Evolutionary conservation across 768 basidiomycete genomes (phyloP), one percentile per base, ranked within the genome.

Genomic region (Mycena epipterygia): DNA sequence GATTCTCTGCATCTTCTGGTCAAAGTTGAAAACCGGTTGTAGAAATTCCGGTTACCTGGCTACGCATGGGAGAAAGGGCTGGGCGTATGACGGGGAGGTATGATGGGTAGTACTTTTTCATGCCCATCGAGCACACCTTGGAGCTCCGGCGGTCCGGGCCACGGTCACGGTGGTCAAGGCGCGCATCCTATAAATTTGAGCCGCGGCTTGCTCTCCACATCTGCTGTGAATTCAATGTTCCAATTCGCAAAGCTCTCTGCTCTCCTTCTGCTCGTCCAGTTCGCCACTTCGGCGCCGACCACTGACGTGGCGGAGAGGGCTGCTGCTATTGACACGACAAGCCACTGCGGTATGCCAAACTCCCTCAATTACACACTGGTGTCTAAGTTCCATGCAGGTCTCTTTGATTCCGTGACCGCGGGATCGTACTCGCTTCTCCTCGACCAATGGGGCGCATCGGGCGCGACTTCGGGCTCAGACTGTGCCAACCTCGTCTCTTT

Each of bases 391-490:
- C n/a, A 32, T 27, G 14, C 30, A 71, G 70, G 70, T 52, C 64
- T 56, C 13, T 67, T 55, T 14, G 70, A 65, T n/a, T 21, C 41
- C 17, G 48, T 65, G 1, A 41, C 42, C 12, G 51, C 46, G 1
- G 64, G 52, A 1, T n/a, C 67, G 1, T 73, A 73, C 59, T 61
- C 67, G 6, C 72, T 69, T n/a, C 41, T 55, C 19, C 64, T 73
- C 2, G 29, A 73, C 41, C 72, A 73, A 25, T 73, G 67, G 67
- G 67, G 72, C 30, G 32, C 66, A 33, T 48, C 71, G 11, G 67
- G 73, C 46, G 81, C 81, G 25, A 74, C 76, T 14, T 79, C 82
- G 16, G 85, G 87, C 49, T 79, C 74, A 12, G 83, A 87, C 57
- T 86, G 85, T 70, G 78, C 85, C 55, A 69, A 76, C 30, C 67